phyloP scores from a whole-genome alignment of 108 stramenopile genomes.

The Aureococcus anophagefferens region DNA sequence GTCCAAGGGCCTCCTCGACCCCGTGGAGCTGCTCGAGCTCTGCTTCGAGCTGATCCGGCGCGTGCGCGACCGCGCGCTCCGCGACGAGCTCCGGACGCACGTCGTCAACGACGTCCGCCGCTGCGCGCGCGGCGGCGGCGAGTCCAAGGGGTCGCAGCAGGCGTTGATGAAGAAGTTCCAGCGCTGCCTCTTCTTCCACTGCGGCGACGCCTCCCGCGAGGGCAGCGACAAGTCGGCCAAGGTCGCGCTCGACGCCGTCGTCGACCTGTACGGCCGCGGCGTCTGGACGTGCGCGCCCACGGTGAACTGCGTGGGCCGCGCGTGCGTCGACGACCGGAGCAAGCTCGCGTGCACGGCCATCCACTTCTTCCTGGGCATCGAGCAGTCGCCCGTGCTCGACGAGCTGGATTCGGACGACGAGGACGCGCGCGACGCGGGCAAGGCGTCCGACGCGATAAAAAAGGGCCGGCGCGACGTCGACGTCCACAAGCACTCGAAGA shows the following conservation, averaged over 20 bases:
- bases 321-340: slow-evolving; percentile 43
- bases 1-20: slow-evolving; percentile 70
- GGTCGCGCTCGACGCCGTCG: slow-evolving; percentile 67
- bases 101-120: slow-evolving; percentile 67
- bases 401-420: slow-evolving; percentile 54
- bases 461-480: background rate
- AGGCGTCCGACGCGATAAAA: slow-evolving; percentile 39
- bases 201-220: slow-evolving; percentile 6
- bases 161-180: slow-evolving; percentile 29
- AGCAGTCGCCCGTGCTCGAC: slow-evolving; percentile 82
- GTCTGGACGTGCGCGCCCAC: slow-evolving; percentile 93
- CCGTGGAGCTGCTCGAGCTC: slow-evolving; percentile 67
- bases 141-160: slow-evolving; percentile 46
- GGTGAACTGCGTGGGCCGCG: slow-evolving; percentile 84
- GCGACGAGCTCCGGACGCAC: slow-evolving; percentile 72
- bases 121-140: slow-evolving; percentile 10
- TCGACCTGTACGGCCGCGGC: slow-evolving; percentile 78
- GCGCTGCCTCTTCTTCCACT: slow-evolving; percentile 12
- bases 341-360: slow-evolving; percentile 63
- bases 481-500: slow-evolving; percentile 26
- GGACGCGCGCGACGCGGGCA: slow-evolving; percentile 56
- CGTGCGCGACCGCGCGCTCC: slow-evolving; percentile 70
- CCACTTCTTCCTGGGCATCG: slow-evolving; percentile 92
- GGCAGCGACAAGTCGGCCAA: background rate
- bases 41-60: slow-evolving; percentile 82